Base-by-base conservation (phyloP, 2,329 filamentous ascomycete genomes). In the Penicillium sp. region DNA sequence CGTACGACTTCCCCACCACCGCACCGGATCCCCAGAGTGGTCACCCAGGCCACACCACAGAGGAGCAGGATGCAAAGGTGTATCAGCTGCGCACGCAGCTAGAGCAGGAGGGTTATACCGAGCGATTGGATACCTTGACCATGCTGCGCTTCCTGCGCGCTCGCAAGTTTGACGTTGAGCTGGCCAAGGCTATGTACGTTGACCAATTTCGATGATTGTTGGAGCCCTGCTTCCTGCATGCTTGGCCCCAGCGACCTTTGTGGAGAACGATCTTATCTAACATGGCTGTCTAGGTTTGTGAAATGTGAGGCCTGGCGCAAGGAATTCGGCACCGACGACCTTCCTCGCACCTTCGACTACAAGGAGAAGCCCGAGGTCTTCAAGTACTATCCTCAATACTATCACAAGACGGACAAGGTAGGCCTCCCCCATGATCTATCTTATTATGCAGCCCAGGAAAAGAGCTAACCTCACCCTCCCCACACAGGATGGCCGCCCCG, bases 341-440 rank as follows among this genome's bases (percentile, higher is more conserved):
- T 90, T 33, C 84, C 92, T 48, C 84, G 83, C 57, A 87, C 78
- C 63, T 96, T 95, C 80, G 85, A 94, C 54, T 96, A 96, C 78
- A 81, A 81, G 58, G 92, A 96, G 81, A 94, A 92, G 75, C 71
- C 82, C 49, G 73, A 92, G 69, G 83, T 99, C 53, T 89, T 89
- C 74, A 79, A 92, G 75, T 96, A 89, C 81, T 99, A 99, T 77
- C 90, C 90, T 43, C 94, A 99, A 77, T 99, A 94, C 80, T 99
- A 99, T 79, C 94, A 99, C 83, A 96, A 96, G 60, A 78, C 74
- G 1, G 76, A 79, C 59, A 78, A 76, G 73, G 81, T 82, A 69
- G 18, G 68, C 57, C 41, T 18, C 41, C 13, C 41, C 13, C 10
- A 20, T 46, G 13, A 16, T 47, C 4, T 31, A 22, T 6, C 11